Percentiles rank a stretch among this genome's conserved stretches.
Conservation (phyloP, 2,329 filamentous ascomycete genomes). For the Stromatinia cepivora region DNA sequence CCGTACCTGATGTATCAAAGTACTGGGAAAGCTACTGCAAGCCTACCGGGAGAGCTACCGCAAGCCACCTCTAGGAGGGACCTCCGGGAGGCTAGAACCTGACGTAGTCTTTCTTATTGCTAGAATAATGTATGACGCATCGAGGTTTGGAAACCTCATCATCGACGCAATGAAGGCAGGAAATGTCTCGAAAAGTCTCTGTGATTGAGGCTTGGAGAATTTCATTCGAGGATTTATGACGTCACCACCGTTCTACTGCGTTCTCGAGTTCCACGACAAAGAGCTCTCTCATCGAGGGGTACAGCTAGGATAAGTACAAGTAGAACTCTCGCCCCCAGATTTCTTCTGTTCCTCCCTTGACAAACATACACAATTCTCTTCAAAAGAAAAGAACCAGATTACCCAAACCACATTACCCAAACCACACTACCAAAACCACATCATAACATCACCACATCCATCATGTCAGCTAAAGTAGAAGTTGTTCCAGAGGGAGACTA, state of each 20-base stretch:
- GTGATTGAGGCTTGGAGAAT: neutral
- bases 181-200: neutral
- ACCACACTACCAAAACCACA: neutral
- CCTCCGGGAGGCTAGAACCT: neutral
- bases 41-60: neutral
- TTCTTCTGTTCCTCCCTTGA: too few relatives aligned
- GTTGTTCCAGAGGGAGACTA: constrained; percentile 8
- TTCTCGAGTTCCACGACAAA: neutral
- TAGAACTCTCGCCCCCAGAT: neutral
- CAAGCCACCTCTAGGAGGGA: neutral
- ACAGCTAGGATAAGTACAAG: neutral
- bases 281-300: neutral
- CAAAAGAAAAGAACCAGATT: neutral
- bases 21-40: neutral
- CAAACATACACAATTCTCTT: neutral
- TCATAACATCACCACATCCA: neutral
- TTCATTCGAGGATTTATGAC: neutral
- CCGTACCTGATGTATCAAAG: neutral
- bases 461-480: neutral
- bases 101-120: neutral
- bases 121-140: neutral
- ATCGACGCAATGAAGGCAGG: neutral
- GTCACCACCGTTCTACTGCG: neutral
- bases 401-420: neutral
- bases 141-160: neutral